phyloP scores from a whole-genome alignment of 345 rosid genomes.

The Stellera chamaejasme region DNA sequence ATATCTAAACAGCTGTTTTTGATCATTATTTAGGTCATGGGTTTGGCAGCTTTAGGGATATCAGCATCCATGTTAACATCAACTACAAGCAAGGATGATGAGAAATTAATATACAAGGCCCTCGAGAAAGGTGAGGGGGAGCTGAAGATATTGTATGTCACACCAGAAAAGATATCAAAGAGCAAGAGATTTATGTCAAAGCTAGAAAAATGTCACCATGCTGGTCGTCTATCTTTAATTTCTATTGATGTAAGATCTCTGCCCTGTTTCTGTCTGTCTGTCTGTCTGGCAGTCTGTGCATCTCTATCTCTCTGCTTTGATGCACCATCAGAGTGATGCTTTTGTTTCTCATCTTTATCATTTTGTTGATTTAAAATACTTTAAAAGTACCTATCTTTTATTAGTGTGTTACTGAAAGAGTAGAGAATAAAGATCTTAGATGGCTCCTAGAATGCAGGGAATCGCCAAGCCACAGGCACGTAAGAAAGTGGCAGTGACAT shows the following conservation, averaged over 20 bases:
- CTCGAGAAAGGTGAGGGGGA: constrained; percentile 88
- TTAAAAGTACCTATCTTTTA: too few relatives aligned
- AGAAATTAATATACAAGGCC: constrained; percentile 82
- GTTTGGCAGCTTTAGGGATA: constrained; percentile 77
- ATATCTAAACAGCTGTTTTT: not conserved
- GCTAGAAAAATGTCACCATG: constrained; percentile 80
- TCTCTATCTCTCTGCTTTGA: too few relatives aligned
- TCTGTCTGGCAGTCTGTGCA: too few relatives aligned
- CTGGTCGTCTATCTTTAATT: constrained; percentile 70
- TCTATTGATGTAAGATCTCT: constrained; percentile 68
- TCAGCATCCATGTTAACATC: constrained; percentile 86
- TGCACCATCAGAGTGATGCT: too few relatives aligned
- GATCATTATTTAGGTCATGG: constrained; percentile 62
- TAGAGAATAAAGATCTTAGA: too few relatives aligned
- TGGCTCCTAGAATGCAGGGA: too few relatives aligned
- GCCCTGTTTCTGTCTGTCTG: not conserved
- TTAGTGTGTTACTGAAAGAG: too few relatives aligned
- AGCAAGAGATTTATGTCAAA: constrained; percentile 99
- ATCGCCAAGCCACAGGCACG: too few relatives aligned
- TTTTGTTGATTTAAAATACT: too few relatives aligned
- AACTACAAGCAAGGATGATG: constrained; percentile 74
- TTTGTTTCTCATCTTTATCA: too few relatives aligned
- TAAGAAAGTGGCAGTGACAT: too few relatives aligned
- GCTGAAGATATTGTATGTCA: constrained; percentile 76
- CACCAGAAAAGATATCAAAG: constrained; percentile 94